These are phyloP conservation scores for Dalbergia cochinchinensis DNA, from an alignment of 306 rosid species.

Conservation along the genomic window DNA sequence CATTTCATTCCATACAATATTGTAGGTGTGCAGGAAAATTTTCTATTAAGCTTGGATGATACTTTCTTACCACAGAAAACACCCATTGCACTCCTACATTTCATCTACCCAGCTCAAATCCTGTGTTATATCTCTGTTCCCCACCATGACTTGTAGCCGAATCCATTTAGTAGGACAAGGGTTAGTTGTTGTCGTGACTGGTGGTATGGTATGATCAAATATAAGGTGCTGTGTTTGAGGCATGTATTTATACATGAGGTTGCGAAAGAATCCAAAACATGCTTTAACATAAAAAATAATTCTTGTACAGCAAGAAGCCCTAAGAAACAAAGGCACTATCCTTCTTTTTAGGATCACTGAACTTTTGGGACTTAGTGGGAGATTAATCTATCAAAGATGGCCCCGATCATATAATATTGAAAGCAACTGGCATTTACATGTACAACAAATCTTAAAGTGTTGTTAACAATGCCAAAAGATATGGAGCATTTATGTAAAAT, in stretches of 20 bases:
- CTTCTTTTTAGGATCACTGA: conserved; percentile 28
- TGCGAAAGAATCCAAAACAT: conserved; percentile 38
- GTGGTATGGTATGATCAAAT: conserved; percentile 4
- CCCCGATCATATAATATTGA: conserved; percentile 21
- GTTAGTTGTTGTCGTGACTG: not conserved
- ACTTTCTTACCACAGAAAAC: not conserved
- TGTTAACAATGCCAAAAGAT: conserved; percentile 27
- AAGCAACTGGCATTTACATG: conserved; percentile 36
- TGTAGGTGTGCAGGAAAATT: not conserved
- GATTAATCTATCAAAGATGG: conserved; percentile 27
- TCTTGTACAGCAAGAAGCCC: conserved; percentile 1
- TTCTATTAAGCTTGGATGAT: not conserved
- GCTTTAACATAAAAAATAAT: conserved; percentile 22
- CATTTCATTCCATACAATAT: no score
- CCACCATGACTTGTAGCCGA: not conserved
- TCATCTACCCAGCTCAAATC: not conserved
- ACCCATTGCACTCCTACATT: not conserved
- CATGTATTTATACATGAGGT: not conserved
- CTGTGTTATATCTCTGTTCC: not conserved
- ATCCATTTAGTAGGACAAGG: not conserved
- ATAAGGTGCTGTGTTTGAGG: conserved; percentile 12
- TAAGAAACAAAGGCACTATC: conserved; percentile 24
- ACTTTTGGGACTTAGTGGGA: conserved; percentile 42
- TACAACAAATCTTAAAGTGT: conserved; percentile 14
- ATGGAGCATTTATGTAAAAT: conserved; percentile 29